Conservation (phyloP, 2,329 filamentous ascomycete genomes). For the Cladophialophora immunda region DNA sequence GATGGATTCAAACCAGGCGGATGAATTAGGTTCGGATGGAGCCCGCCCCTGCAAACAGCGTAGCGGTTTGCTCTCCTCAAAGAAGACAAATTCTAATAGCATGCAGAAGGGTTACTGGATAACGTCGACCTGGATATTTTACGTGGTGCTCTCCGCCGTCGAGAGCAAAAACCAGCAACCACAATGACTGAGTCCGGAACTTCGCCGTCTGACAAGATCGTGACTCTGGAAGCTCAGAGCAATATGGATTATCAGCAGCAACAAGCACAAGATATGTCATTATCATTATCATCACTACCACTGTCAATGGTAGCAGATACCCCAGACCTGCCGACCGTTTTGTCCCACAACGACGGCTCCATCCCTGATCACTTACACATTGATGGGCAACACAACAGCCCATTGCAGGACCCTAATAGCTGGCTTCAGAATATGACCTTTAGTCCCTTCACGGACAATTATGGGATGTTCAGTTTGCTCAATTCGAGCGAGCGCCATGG, state of each 20-base stretch:
- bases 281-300: not conserved
- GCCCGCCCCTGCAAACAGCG: not conserved
- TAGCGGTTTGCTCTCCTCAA: not conserved
- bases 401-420: not conserved
- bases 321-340: not conserved
- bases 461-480: conserved; percentile 10
- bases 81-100: not conserved
- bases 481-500: not conserved
- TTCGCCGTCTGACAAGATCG: not conserved
- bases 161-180: not conserved
- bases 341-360: not conserved
- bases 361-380: not conserved
- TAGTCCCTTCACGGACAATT: conserved; percentile 4
- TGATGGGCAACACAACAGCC: not conserved
- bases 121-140: not conserved
- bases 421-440: conserved; percentile 1
- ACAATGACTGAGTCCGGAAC: not conserved
- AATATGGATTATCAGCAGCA: not conserved
- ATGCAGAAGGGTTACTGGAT: conserved; percentile 4
- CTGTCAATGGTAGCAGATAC: not conserved
- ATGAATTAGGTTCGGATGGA: not conserved
- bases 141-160: not conserved
- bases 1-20: not conserved
- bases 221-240: not conserved
- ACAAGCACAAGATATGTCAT: not conserved